A percentile compares a stretch with the other conserved stretches of the same genome.
These are phyloP conservation scores for Cutaneotrichosporon dermatis DNA, from an alignment of 1,284 basidiomycete species.

Conservation along the genomic window DNA sequence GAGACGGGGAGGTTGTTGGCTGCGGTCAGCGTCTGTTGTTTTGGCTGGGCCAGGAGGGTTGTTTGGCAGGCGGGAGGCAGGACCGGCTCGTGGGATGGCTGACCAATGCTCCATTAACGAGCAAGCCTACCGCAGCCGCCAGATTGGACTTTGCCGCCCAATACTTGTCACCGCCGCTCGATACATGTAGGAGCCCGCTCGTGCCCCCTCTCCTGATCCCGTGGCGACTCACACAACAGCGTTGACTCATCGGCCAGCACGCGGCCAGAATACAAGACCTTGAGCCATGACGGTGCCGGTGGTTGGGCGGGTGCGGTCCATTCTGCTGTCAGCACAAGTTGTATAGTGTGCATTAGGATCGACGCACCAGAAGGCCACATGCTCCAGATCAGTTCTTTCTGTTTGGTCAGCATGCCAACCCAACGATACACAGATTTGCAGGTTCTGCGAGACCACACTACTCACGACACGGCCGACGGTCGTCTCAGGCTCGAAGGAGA, in stretches of 20 bases:
- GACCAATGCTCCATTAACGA: no score
- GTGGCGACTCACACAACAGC: conserved; percentile 57
- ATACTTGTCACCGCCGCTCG: no score
- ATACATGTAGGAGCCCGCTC: no score
- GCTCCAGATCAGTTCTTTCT: conserved; percentile 77
- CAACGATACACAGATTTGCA: neutral
- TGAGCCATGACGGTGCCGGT: conserved; percentile 69
- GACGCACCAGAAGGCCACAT: conserved; percentile 69
- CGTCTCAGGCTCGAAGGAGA: conserved; percentile 72
- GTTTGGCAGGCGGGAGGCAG: no score
- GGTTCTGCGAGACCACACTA: neutral
- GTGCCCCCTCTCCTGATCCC: no score
- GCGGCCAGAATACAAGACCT: conserved; percentile 74
- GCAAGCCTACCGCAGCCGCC: no score
- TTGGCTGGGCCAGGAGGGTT: neutral
- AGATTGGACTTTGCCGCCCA: no score
- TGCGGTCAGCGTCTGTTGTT: conserved; percentile 10
- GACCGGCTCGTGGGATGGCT: no score
- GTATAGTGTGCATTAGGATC: neutral
- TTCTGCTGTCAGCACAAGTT: conserved; percentile 51
- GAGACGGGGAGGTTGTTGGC: conserved; percentile 40
- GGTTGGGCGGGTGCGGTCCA: conserved; percentile 68
- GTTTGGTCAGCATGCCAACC: neutral
- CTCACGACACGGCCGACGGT: conserved; percentile 59
- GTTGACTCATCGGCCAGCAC: conserved; percentile 79